Percentiles rank a stretch among this genome's conserved stretches.
Evolutionary conservation across 768 basidiomycete species (phyloP).

Genomic region (Sporobolomyces roseus): DNA sequence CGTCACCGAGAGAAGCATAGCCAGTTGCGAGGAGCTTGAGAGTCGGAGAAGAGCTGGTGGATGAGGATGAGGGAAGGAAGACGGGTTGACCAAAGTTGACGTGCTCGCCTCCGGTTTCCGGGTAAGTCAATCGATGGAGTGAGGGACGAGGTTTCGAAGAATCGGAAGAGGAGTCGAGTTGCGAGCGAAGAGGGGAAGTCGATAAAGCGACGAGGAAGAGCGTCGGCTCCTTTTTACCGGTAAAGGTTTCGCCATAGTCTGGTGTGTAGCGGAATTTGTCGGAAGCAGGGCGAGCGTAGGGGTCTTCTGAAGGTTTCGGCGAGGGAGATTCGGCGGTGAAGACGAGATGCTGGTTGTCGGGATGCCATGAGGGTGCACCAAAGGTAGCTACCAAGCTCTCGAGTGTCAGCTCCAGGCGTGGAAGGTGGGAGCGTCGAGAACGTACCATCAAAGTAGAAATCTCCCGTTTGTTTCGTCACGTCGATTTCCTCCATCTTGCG

Average conservation of each 20-base stretch:
- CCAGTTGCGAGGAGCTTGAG: constrained; percentile 58
- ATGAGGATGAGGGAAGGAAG: constrained; percentile 54
- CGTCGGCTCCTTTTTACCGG: constrained; percentile 56
- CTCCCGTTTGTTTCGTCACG: constrained; percentile 59
- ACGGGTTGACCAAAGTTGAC: constrained; percentile 58
- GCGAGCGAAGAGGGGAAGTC: constrained; percentile 4
- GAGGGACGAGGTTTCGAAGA: not conserved
- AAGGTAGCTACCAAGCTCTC: constrained; percentile 54
- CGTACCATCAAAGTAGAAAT: constrained; percentile 63
- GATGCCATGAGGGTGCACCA: constrained; percentile 57
- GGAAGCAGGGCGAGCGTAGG: constrained; percentile 42
- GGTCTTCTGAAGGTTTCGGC: constrained; percentile 34
- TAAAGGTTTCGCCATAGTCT: constrained; percentile 63
- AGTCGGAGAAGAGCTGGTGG: not conserved
- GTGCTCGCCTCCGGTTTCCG: not conserved
- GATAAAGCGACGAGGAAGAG: constrained; percentile 60
- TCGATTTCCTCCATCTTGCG: constrained; percentile 55
- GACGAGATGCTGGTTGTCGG: constrained; percentile 56
- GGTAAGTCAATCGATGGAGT: constrained; percentile 21
- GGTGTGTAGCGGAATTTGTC: constrained; percentile 58
- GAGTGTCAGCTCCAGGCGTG: not conserved
- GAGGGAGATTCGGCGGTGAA: constrained; percentile 62
- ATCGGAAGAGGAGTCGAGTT: constrained; percentile 13
- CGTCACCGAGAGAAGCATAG: constrained; percentile 60
- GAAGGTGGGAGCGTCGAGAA: not conserved